phyloP scores from a whole-genome alignment of 2,329 filamentous ascomycete species.

The Trichoderma citrinoviride region DNA sequence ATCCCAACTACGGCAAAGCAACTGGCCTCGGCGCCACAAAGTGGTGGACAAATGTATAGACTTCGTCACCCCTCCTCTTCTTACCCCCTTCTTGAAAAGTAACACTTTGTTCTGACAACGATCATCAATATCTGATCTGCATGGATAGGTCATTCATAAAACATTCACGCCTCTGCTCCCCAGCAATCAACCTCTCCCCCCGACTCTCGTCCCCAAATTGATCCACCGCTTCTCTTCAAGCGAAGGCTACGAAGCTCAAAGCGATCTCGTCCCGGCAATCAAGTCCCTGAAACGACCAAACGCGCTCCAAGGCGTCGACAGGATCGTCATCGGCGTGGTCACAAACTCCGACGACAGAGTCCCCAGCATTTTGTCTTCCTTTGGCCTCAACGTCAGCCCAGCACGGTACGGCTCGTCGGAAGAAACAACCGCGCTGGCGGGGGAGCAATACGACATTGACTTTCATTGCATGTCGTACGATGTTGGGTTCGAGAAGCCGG shows the following conservation, averaged over 20 bases:
- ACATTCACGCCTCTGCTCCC: constrained; percentile 48
- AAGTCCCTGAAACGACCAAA: constrained; percentile 35
- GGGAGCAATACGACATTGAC: constrained; percentile 41
- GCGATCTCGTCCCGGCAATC: constrained; percentile 47
- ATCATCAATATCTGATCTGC: neutral
- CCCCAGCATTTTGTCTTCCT: constrained; percentile 49
- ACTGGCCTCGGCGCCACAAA: constrained; percentile 48
- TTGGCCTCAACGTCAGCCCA: constrained; percentile 50
- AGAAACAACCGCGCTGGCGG: neutral
- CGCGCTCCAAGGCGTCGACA: constrained; percentile 30
- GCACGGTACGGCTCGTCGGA: constrained; percentile 29
- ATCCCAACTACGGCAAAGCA: constrained; percentile 60
- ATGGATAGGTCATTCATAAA: constrained; percentile 49
- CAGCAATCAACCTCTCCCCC: constrained; percentile 38
- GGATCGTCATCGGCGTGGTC: constrained; percentile 54
- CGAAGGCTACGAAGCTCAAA: constrained; percentile 51
- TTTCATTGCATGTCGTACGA: constrained; percentile 64
- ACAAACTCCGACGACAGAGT: constrained; percentile 65
- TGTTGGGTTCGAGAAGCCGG: constrained; percentile 59
- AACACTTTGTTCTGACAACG: neutral
- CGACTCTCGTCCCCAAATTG: constrained; percentile 46
- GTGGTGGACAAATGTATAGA: constrained; percentile 62
- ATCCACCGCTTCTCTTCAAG: constrained; percentile 52
- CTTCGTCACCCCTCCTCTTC: too few relatives aligned
- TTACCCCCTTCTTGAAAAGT: neutral